Conservation (phyloP, 805 yeast species). For the Yarrowia divulgata region DNA sequence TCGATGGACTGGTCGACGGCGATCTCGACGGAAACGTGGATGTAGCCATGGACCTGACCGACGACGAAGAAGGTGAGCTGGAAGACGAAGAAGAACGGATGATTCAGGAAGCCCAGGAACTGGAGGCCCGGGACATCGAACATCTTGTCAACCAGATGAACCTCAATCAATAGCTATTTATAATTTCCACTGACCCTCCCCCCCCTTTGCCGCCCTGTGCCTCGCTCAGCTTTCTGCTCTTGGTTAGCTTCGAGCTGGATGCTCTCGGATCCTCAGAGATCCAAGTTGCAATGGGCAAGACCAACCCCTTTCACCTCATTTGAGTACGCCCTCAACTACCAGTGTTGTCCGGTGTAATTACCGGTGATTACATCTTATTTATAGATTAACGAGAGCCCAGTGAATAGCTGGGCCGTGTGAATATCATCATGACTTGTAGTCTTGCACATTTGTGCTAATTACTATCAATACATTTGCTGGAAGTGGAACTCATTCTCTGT, state of each 20-base stretch:
- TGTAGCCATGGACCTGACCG: slow-evolving; percentile 25
- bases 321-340: slow-evolving; percentile 39
- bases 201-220: slow-evolving; percentile 27
- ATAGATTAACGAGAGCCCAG: slow-evolving; percentile 2
- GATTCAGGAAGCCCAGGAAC: slow-evolving; percentile 23
- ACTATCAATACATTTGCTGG: no score
- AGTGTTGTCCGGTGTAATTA: slow-evolving; percentile 39
- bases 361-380: slow-evolving; percentile 37
- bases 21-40: slow-evolving; percentile 36
- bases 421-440: no score
- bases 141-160: slow-evolving; percentile 29
- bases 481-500: no score
- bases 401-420: not conserved
- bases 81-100: slow-evolving; percentile 20
- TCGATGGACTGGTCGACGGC: slow-evolving; percentile 25
- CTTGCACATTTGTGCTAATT: no score
- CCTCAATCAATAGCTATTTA: slow-evolving; percentile 19
- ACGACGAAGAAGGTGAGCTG: slow-evolving; percentile 1
- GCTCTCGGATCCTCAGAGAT: not conserved
- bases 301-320: slow-evolving; percentile 35
- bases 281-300: slow-evolving; percentile 34
- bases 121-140: slow-evolving; percentile 37
- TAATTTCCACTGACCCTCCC: not conserved
- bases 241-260: slow-evolving; percentile 39
- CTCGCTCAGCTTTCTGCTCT: slow-evolving; percentile 39